Conservation (phyloP, 2,329 filamentous ascomycete species). For the Chaetomiaceae sp. region DNA sequence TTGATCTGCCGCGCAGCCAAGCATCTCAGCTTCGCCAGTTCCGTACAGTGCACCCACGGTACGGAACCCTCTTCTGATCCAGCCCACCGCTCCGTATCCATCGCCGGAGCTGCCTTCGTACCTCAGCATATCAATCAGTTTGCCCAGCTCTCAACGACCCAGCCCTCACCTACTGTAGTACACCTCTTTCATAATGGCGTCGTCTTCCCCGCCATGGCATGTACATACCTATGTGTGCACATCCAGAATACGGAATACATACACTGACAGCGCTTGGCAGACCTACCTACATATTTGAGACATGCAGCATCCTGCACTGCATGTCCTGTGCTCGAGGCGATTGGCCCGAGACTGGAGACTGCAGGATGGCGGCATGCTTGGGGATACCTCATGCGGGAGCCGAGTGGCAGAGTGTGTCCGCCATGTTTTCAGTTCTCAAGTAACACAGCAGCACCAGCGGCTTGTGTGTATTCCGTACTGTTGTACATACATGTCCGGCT, state of each 20-base stretch:
- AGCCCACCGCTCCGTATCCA: background rate
- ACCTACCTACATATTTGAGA: conserved; percentile 17
- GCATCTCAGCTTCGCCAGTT: conserved; percentile 10
- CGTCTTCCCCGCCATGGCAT: no score
- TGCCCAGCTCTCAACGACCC: background rate
- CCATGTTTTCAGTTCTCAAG: no score
- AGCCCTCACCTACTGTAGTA: no score
- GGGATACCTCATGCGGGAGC: conserved; percentile 8
- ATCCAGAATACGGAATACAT: no score
- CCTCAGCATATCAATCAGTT: background rate
- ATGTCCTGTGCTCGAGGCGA: conserved; percentile 6
- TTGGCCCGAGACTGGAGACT: conserved; percentile 19
- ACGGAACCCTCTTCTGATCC: background rate
- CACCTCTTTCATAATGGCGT: no score
- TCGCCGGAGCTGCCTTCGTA: no score
- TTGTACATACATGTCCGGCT: no score
- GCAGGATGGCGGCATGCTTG: conserved; percentile 5
- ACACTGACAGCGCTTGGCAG: background rate
- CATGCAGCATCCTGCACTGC: conserved; percentile 19
- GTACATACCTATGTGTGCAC: no score
- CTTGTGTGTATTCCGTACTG: no score
- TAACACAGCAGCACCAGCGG: no score
- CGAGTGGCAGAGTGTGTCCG: conserved; percentile 14
- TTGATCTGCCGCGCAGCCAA: conserved; percentile 24
- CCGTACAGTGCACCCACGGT: conserved; percentile 15